These are phyloP conservation scores for Cladosporium sp. DNA, from an alignment of 2,329 filamentous ascomycete species.

Conservation along the genomic window DNA sequence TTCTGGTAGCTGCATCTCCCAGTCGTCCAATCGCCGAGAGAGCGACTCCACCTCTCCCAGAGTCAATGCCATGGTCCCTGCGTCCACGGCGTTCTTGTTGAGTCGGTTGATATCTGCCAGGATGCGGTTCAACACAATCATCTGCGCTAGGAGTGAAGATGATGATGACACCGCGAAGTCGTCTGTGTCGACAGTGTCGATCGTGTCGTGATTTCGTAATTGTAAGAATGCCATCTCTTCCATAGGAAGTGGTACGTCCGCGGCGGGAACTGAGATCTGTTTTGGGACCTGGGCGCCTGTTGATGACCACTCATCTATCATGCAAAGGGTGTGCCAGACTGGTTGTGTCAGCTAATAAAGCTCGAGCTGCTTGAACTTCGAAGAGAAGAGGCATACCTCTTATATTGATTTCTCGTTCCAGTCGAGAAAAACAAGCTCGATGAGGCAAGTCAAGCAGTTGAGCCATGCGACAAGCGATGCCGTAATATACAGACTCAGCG, in stretches of 20 bases:
- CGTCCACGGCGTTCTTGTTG: conserved; percentile 13
- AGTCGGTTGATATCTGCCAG: conserved; percentile 12
- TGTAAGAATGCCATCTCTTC: conserved; percentile 16
- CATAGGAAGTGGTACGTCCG: conserved; percentile 15
- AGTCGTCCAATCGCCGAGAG: conserved; percentile 12
- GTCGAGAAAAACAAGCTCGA: background rate
- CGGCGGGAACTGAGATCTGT: conserved; percentile 8
- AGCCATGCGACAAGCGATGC: conserved; percentile 14
- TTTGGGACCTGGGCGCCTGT: conserved; percentile 15
- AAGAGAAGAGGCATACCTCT: conserved; percentile 1
- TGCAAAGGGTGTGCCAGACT: conserved; percentile 17
- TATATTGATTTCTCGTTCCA: conserved; percentile 16
- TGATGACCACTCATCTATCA: conserved; percentile 17
- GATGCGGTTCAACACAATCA: conserved; percentile 16
- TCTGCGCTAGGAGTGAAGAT: conserved; percentile 11
- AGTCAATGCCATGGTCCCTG: conserved; percentile 5
- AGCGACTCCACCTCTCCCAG: conserved; percentile 4
- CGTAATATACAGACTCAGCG: conserved; percentile 16
- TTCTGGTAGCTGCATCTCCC: conserved; percentile 8
- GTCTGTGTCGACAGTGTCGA: conserved; percentile 8
- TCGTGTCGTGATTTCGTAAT: background rate
- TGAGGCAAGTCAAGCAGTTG: conserved; percentile 12
- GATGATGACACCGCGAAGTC: conserved; percentile 6
- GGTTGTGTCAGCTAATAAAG: background rate
- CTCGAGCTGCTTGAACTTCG: background rate